These are phyloP conservation scores for Plasmopara halstedii DNA, from an alignment of 352 stramenopile genomes.

Conservation along the genomic window DNA sequence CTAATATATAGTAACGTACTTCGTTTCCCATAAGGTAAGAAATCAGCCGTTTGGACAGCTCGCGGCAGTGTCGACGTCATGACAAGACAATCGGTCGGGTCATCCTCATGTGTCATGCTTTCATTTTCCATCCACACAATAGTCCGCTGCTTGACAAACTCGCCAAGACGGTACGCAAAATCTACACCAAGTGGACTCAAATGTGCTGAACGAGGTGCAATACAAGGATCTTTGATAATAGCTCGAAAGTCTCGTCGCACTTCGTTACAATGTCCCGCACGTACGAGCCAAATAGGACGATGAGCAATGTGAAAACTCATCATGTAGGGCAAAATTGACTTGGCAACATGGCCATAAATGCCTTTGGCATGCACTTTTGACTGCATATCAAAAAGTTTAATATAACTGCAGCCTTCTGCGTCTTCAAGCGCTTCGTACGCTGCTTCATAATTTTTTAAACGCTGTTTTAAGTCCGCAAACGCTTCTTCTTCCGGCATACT, in stretches of 20 bases:
- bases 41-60: slow-evolving; percentile 67
- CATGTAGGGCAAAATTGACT: slow-evolving; percentile 90
- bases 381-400: slow-evolving; percentile 86
- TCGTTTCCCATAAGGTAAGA: slow-evolving; percentile 30
- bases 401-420: slow-evolving; percentile 83
- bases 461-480: slow-evolving; percentile 67
- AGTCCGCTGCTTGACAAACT: slow-evolving; percentile 87
- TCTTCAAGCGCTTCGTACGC: slow-evolving; percentile 84
- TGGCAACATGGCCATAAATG: slow-evolving; percentile 84
- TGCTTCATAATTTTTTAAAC: slow-evolving; percentile 84
- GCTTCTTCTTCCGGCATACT: slow-evolving; percentile 63
- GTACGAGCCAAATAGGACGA: slow-evolving; percentile 88
- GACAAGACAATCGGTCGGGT: slow-evolving; percentile 44
- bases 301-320: slow-evolving; percentile 94
- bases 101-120: slow-evolving; percentile 32
- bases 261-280: slow-evolving; percentile 82
- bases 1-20: slow-evolving; percentile 26
- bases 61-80: slow-evolving; percentile 79
- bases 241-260: slow-evolving; percentile 54
- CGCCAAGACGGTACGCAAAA: slow-evolving; percentile 88
- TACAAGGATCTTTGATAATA: slow-evolving; percentile 66
- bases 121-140: slow-evolving; percentile 37
- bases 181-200: slow-evolving; percentile 88
- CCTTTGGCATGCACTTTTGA: slow-evolving; percentile 82
- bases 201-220: slow-evolving; percentile 59